Base-by-base conservation (phyloP, 768 basidiomycete species). In the Amanita muscaria region DNA sequence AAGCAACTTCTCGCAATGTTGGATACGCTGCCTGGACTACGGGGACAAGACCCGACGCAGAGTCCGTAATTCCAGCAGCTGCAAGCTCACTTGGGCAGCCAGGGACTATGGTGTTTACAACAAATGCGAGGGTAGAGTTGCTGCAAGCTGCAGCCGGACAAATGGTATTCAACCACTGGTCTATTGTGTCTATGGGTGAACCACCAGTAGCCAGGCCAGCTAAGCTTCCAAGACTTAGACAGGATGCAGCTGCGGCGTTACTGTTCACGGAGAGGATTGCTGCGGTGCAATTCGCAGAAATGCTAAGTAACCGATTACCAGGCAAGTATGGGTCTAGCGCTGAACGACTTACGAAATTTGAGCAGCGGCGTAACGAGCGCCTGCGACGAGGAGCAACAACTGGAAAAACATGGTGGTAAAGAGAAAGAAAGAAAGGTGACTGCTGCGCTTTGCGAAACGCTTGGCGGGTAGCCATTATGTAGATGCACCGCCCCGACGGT, bases 21-120 rank as follows among this genome's bases (percentile, higher is more conserved):
- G 83, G 80, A 57, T 83, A 88, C 24, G 57, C 68, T 34, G 55
- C 51, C 54, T 84, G 66, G 15, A 83, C 70, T 15, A 64, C 32
- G 3, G 64, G 30, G 2, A 65, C 65, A 16, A 74, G 48, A 1
- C 49, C 19, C 21, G 52, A 45, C 1, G 54, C 44, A 2, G 59
- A 50, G 39, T 67, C 48, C 15, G 35, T 39, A 29, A 46, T 37
- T 6, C 65, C 65, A 5, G 60, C 27, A 1, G 56, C 30, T 2
- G 55, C 46, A 5, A 76, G 54, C 21, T 75, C 73, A 1, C 64
- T 41, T 11, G 61, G 48, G 51, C 75, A 77, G 21, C 73, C 72
- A 4, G 57, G 52, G 0, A 77, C 76, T 37, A 83, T 42, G 52
- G 76, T 79, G 23, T 64, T 54, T 6, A 78, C 72, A 35, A 85